Evolutionary conservation across 257 asterid species (phyloP), one percentile per base, ranked within the genome.

Genomic region (Ophiorrhiza pumila): DNA sequence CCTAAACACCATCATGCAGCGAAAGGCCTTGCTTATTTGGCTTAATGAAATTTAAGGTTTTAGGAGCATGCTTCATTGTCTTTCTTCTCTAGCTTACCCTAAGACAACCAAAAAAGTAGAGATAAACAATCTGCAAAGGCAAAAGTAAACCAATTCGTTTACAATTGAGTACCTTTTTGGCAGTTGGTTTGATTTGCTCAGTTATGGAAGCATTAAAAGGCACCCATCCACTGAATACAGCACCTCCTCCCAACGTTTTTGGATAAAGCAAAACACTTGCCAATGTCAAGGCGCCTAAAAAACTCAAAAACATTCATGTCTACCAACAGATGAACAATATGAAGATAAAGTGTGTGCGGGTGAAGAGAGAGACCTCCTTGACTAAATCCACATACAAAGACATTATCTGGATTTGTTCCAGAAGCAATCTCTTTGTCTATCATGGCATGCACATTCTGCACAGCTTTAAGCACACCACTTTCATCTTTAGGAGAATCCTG

Each of bases 181-280:
- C 95, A 23, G 87, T 90, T 49, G 91, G 86, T 58, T 90, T 86
- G 74, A 87, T 85, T 43, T 83, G 81, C 60, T 87, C 92, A 12
- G 89, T 32, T 63, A 87, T 83, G 46, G 97, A 85, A 63, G 93
- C 71, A 80, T 86, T 90, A 47, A 95, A 90, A 20, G 99, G 95
- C 71, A 95, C 89, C 98, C 99, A 92, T 72, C 97, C 99, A 80
- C 99, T 95, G 80, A 95, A 95, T 55, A 92, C 89, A 5, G 96
- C 98, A 76, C 94, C 98, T 77, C 99, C 99, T 79, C 99, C 99
- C 29, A 95, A 83, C 64, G 95, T 85, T 82, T 81, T 90, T 22
- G 98, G 98, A 75, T 95, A 89, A 71, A 91, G 82, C 77, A 95
- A 81, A 80, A 92, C 86, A 77, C 99, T 92, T 53, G 98, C 98